Evolutionary conservation across 176 grass and related monocot species (phyloP), one percentile per base, ranked within the genome.

Genomic region (Stipa capillata): DNA sequence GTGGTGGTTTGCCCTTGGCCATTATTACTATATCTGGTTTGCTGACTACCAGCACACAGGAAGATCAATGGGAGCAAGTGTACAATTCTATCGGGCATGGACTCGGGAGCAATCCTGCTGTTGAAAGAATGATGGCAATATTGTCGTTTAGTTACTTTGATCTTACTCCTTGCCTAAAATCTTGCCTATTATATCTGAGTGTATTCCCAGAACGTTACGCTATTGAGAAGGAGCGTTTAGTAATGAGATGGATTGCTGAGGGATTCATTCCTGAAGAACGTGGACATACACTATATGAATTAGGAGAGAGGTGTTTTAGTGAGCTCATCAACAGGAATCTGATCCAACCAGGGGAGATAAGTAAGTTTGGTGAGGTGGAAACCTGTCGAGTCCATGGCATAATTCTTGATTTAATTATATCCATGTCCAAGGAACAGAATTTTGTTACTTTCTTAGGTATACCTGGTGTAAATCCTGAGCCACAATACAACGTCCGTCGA

Each of bases 261-360:
- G 81, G 66, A 14, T 76, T 83, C 24, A 21, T 85, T 36, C n/a
- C 2, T 11, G 34, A 58, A n/a, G 32, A 77, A 79, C 6, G 5
- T 20, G 50, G 36, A 16, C 31, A 27, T 2, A 69, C 27, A 7
- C 5, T 85, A 0, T 44, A 71, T 15, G 83, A 79, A 39, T 45
- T 12, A 1, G 83, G 64, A 6, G 74, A 82, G 66, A 82, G 35
- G 1, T 82, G 69, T 47, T 82, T 82, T n/a, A 82, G 60, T 34
- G 72, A 85, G 62, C 76, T 78, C 21, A 60, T 85, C 16, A 71
- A 61, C 31, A 60, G 83, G 51, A 78, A 40, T 18, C 44, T 85
- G 24, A 57, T 85, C 31, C 36, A 49, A 10, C 18, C 63, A 8
- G 3, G 7, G 8, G 3, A 18, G 24, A 78, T n/a, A 23, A 8